phyloP scores from a whole-genome alignment of 768 basidiomycete genomes.

The Russula vinacea region DNA sequence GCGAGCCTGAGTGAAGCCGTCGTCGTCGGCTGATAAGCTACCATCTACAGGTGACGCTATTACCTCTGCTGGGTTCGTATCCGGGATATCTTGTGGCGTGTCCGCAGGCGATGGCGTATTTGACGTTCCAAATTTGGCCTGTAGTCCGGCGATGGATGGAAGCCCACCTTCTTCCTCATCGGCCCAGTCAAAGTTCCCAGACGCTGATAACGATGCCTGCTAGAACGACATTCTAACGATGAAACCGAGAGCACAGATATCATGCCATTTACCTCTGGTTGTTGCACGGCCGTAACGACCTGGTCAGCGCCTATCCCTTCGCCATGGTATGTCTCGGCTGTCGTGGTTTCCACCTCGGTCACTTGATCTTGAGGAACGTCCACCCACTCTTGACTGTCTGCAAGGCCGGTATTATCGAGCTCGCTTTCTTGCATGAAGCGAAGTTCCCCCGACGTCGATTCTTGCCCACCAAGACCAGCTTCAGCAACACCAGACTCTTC shows the following conservation, averaged over 20 bases:
- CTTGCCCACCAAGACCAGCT: constrained; percentile 41
- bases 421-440: constrained; percentile 83
- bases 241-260: background rate
- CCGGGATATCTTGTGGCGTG: constrained; percentile 33
- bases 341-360: constrained; percentile 10
- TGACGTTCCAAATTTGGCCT: constrained; percentile 73
- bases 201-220: constrained; percentile 26
- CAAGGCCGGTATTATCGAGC: constrained; percentile 46
- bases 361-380: constrained; percentile 20
- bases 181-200: constrained; percentile 72
- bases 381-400: constrained; percentile 29
- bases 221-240: background rate
- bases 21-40: constrained; percentile 46
- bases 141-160: constrained; percentile 72
- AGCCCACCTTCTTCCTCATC: constrained; percentile 75
- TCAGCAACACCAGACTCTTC: constrained; percentile 13
- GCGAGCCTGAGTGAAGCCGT: constrained; percentile 49
- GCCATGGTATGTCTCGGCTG: constrained; percentile 10
- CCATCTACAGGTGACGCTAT: constrained; percentile 33
- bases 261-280: constrained; percentile 16
- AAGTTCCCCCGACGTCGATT: constrained; percentile 49
- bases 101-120: constrained; percentile 41
- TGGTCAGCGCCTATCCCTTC: constrained; percentile 17
- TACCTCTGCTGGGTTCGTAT: constrained; percentile 31
- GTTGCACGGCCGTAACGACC: constrained; percentile 9